phyloP scores from a whole-genome alignment of 2,329 filamentous ascomycete genomes.

The Ilyonectria destructans region DNA sequence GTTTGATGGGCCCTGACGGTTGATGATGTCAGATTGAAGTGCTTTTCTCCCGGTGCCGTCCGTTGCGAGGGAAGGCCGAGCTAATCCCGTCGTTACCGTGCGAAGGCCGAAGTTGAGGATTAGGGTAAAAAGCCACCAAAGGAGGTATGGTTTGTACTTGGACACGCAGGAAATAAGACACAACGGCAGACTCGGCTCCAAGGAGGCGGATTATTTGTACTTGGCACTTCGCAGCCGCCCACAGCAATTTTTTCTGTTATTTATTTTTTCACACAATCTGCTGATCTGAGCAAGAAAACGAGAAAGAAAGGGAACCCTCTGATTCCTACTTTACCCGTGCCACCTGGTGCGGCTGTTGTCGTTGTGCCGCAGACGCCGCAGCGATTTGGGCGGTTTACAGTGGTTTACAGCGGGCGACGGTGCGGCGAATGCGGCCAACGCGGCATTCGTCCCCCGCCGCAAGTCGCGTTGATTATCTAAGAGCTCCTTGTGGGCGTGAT shows the following conservation, averaged over 20 bases:
- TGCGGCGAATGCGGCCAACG: conserved; percentile 28
- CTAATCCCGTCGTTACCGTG: conserved; percentile 48
- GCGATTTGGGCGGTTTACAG: conserved; percentile 4
- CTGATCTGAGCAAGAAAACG: conserved; percentile 14
- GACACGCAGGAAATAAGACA: background rate
- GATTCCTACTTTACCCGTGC: conserved; percentile 32
- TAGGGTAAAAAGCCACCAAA: no score
- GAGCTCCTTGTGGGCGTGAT: background rate
- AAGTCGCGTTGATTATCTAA: conserved; percentile 20
- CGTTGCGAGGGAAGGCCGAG: conserved; percentile 48
- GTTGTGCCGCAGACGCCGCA: conserved; percentile 36
- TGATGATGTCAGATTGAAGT: conserved; percentile 46
- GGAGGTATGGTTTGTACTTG: conserved; percentile 2
- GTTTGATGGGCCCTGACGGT: conserved; percentile 29
- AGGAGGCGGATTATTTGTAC: conserved; percentile 15
- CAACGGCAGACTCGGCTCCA: conserved; percentile 8
- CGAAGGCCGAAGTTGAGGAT: conserved; percentile 33
- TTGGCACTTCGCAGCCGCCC: background rate
- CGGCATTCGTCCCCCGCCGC: conserved; percentile 36
- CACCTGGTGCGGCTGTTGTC: background rate
- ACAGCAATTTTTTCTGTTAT: background rate
- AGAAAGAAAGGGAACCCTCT: background rate
- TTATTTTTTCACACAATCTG: background rate
- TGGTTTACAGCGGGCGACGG: conserved; percentile 6
- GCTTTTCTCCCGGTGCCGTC: conserved; percentile 40